Evolutionary conservation across 2,329 filamentous ascomycete species (phyloP), one percentile per base, ranked within the genome.

Genomic region (Microdochium trichocladiopsis): DNA sequence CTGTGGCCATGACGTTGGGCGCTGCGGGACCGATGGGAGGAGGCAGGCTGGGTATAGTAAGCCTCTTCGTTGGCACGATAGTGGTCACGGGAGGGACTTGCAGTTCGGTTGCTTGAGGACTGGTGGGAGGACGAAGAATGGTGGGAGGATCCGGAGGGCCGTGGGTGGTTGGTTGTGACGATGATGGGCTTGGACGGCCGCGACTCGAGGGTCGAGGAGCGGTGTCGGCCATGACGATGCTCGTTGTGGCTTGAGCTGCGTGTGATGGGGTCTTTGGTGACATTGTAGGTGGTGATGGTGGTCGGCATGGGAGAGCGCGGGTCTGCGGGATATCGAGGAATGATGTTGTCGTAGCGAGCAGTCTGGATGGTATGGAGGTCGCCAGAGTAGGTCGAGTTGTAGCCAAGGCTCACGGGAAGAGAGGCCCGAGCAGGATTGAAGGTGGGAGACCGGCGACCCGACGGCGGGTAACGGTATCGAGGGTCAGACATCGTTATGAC

Each of bases 1-100:
- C 58, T 61, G 47, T 69, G 70, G 28, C 58, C 55, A 36, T 63
- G 66, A 48, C 69, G 72, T 50, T 72, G 68, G 51, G 73, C 67
- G 63, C 75, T 76, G 51, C 76, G 72, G 45, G 77, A 72, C 54
- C 76, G 77, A 51, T 75, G 73, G 25, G 81, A 83, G 4, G 79
- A 77, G 50, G 80, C 79, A n/a, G 81, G 81, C 56, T 82, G 73
- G 25, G 79, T 65, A 61, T 79, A 82, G 58, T 80, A 81, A 31
- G 70, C 63, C 28, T 77, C 73, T 37, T 83, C 79, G 59, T 73
- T 79, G 16, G 74, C 66, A 47, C 78, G 73, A 64, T 79, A 77
- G 4, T 76, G 66, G 52, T 82, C 78, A 56, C 76, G 68, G 48
- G 70, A 61, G 18, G 81, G 80, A 60, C 79, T 84, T 49, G 62